Percentiles rank a stretch among this genome's conserved stretches.
These are phyloP conservation scores for Plantago ovata DNA, from an alignment of 257 asterid genomes.

Conservation along the genomic window DNA sequence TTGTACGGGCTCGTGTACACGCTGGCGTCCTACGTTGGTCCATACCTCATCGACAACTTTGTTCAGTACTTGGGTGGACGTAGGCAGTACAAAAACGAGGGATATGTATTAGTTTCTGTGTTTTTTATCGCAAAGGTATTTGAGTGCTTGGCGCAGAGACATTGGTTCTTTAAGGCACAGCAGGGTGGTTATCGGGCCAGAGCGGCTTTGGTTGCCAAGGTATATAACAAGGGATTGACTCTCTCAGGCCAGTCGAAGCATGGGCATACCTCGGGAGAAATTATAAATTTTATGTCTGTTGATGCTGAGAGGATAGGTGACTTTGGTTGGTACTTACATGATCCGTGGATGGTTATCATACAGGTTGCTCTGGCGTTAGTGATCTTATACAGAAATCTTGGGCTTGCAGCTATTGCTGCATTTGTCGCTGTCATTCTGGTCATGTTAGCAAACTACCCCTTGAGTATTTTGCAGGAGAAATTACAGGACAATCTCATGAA, in stretches of 20 bases:
- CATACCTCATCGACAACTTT: constrained; percentile 67
- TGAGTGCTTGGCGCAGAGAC: constrained; percentile 70
- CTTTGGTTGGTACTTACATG: constrained; percentile 83
- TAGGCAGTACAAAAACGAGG: constrained; percentile 44
- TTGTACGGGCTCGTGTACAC: constrained; percentile 43
- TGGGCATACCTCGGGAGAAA: constrained; percentile 75
- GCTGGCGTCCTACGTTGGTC: constrained; percentile 64
- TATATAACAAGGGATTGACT: constrained; percentile 69
- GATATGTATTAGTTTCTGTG: constrained; percentile 46
- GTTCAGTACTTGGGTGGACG: constrained; percentile 70
- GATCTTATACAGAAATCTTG: constrained; percentile 65
- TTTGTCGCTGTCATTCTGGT: constrained; percentile 55
- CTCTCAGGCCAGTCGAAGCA: constrained; percentile 69
- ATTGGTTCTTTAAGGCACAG: constrained; percentile 68
- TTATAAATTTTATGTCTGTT: constrained; percentile 77
- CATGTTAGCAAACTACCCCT: constrained; percentile 70
- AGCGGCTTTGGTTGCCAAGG: constrained; percentile 70
- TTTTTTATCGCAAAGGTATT: constrained; percentile 63
- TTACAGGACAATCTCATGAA: constrained; percentile 73
- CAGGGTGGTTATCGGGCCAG: constrained; percentile 78
- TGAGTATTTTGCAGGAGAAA: constrained; percentile 60
- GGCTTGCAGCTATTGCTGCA: constrained; percentile 69
- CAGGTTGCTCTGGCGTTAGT: constrained; percentile 61
- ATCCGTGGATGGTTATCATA: constrained; percentile 69
- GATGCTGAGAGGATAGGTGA: constrained; percentile 87